Conservation (phyloP, 768 basidiomycete species). For the Podaxis sp. region DNA sequence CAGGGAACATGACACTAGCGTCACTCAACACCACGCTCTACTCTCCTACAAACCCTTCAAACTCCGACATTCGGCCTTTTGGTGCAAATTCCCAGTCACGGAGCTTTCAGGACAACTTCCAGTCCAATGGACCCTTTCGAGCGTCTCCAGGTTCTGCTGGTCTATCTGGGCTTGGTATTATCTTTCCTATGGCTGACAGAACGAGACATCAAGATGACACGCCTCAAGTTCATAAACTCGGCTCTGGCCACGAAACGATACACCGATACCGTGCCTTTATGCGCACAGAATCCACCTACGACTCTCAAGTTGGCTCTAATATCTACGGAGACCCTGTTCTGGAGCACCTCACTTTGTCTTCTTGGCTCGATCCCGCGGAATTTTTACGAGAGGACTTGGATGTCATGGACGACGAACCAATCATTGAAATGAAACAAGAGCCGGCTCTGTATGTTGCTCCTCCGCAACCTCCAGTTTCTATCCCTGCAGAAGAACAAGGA, state of each 20-base stretch:
- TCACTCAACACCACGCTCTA: conserved; percentile 20
- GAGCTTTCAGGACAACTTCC: conserved; percentile 1
- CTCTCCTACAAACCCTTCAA: conserved; percentile 11
- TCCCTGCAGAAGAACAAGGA: background rate
- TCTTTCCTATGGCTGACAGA: background rate
- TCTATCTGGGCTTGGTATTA: conserved; percentile 6
- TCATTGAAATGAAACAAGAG: background rate
- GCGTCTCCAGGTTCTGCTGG: background rate
- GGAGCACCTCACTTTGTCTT: conserved; percentile 13
- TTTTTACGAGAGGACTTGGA: conserved; percentile 15
- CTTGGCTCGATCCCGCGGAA: conserved; percentile 17
- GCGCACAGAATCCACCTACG: conserved; percentile 1
- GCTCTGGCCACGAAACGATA: background rate
- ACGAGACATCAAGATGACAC: background rate
- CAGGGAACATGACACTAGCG: conserved; percentile 23
- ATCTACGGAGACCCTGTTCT: background rate
- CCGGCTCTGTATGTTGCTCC: background rate
- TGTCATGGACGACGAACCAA: background rate
- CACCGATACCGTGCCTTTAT: background rate
- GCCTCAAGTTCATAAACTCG: background rate
- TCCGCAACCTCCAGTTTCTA: background rate
- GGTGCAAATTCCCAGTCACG: background rate
- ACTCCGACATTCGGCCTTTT: background rate
- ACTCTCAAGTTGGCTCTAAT: background rate
- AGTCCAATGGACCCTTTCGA: conserved; percentile 5